Conservation (phyloP, 352 stramenopile species). For the Phytophthora sp. region DNA sequence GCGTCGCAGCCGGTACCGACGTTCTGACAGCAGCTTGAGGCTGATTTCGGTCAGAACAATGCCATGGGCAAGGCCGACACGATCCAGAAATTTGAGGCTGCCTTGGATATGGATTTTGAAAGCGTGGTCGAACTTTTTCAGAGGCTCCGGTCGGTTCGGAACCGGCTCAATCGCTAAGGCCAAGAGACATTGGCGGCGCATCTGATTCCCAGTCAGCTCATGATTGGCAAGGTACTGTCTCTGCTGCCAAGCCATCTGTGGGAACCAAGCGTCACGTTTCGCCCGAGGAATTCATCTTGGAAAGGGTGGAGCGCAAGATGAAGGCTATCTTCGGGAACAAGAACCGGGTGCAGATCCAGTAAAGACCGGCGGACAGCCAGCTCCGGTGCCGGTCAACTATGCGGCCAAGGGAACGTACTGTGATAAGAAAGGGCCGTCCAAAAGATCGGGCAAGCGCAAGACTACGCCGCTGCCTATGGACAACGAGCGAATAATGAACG, state of each 20-base stretch:
- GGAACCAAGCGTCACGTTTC: neutral
- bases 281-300: neutral
- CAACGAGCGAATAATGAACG: no score
- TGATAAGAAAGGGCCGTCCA: neutral
- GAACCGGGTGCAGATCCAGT: neutral
- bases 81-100: neutral
- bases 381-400: neutral
- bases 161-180: neutral
- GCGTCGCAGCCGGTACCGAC: constrained; percentile 2
- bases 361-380: neutral
- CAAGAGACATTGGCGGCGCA: neutral
- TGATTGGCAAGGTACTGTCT: neutral
- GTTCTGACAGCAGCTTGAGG: neutral
- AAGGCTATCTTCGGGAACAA: constrained; percentile 8
- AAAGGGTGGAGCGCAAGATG: constrained; percentile 12
- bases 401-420: neutral
- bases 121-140: neutral
- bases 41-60: neutral
- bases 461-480: neutral
- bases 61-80: neutral
- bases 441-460: constrained; percentile 3
- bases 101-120: neutral
- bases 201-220: neutral
- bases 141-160: neutral
- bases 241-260: neutral